Percentiles rank a stretch among this genome's conserved stretches.
Conservation (phyloP, 139 green algal species). For the Tetradesmus lagerheimii region DNA sequence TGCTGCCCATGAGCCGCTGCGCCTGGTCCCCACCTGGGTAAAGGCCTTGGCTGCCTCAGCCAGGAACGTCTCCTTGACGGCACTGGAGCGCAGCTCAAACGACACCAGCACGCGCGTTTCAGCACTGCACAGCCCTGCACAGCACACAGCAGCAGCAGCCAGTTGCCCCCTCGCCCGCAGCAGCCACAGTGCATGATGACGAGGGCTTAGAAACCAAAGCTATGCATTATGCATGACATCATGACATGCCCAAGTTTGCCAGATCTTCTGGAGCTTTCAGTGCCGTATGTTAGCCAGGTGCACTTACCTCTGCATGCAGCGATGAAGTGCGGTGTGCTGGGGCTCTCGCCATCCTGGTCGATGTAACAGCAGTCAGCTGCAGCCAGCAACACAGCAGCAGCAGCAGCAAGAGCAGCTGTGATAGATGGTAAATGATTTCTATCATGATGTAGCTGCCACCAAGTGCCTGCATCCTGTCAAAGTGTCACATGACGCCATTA, state of each 20-base stretch:
- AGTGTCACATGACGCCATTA: too few relatives aligned
- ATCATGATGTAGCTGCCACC: too few relatives aligned
- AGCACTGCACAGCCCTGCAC: constrained; percentile 27
- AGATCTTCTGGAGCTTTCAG: neutral
- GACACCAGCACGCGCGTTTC: constrained; percentile 48
- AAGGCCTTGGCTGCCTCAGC: constrained; percentile 28
- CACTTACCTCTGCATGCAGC: constrained; percentile 57
- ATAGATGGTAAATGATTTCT: too few relatives aligned
- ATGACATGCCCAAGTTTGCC: too few relatives aligned
- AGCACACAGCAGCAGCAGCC: neutral
- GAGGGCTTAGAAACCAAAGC: neutral
- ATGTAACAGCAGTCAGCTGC: constrained; percentile 67
- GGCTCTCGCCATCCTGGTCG: constrained; percentile 68
- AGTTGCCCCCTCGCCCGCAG: neutral
- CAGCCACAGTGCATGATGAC: neutral
- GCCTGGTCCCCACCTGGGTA: constrained; percentile 10
- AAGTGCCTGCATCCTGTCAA: too few relatives aligned
- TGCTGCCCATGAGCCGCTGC: too few relatives aligned
- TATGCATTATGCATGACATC: too few relatives aligned
- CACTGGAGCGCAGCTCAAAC: constrained; percentile 51
- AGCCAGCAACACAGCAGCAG: neutral
- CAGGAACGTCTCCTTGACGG: constrained; percentile 43
- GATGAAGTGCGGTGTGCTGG: constrained; percentile 65
- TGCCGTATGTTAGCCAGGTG: neutral
- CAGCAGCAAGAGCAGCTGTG: neutral